Percentiles rank a stretch among this genome's conserved stretches.
phyloP scores from a whole-genome alignment of 495 filamentous ascomycete genomes.

The Penicillium cinerascens region DNA sequence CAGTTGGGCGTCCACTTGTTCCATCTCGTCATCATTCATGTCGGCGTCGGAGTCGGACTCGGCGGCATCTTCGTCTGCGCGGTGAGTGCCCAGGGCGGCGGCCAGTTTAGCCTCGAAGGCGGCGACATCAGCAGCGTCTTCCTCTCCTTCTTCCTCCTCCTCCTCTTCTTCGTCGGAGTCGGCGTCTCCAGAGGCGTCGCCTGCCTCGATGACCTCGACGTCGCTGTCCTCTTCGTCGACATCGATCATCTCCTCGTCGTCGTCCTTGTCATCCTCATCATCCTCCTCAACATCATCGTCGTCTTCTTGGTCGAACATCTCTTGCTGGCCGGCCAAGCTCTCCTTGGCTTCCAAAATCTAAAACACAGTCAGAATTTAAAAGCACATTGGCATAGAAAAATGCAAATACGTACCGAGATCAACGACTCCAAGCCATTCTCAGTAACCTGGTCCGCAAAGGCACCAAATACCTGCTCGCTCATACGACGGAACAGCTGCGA shows the following conservation, averaged over 20 bases:
- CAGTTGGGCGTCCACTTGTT: slow-evolving; percentile 77
- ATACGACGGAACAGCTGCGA: slow-evolving; percentile 82
- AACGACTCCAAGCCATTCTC: slow-evolving; percentile 70
- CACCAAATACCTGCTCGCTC: slow-evolving; percentile 79
- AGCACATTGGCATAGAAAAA: not conserved
- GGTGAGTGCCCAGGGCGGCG: slow-evolving; percentile 63
- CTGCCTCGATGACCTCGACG: slow-evolving; percentile 31
- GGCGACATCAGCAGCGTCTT: slow-evolving; percentile 50
- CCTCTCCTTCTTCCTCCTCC: slow-evolving; percentile 37
- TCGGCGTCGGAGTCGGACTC: slow-evolving; percentile 65
- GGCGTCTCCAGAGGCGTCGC: slow-evolving; percentile 33
- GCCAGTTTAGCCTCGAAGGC: slow-evolving; percentile 77
- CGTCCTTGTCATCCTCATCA: slow-evolving; percentile 31
- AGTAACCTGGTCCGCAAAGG: slow-evolving; percentile 69
- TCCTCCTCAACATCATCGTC: slow-evolving; percentile 49
- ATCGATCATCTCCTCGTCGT: slow-evolving; percentile 36
- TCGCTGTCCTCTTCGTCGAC: slow-evolving; percentile 34
- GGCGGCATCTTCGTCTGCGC: slow-evolving; percentile 52
- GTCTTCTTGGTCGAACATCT: slow-evolving; percentile 76
- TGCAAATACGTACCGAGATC: slow-evolving; percentile 42
- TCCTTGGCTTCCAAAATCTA: slow-evolving; percentile 75
- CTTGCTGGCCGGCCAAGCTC: slow-evolving; percentile 74
- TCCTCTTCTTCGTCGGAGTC: slow-evolving; percentile 42
- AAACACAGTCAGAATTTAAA: slow-evolving; percentile 1
- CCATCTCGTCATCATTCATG: slow-evolving; percentile 96